phyloP scores from a whole-genome alignment of 2,329 filamentous ascomycete genomes.

The Hymenoscyphus infarciens region DNA sequence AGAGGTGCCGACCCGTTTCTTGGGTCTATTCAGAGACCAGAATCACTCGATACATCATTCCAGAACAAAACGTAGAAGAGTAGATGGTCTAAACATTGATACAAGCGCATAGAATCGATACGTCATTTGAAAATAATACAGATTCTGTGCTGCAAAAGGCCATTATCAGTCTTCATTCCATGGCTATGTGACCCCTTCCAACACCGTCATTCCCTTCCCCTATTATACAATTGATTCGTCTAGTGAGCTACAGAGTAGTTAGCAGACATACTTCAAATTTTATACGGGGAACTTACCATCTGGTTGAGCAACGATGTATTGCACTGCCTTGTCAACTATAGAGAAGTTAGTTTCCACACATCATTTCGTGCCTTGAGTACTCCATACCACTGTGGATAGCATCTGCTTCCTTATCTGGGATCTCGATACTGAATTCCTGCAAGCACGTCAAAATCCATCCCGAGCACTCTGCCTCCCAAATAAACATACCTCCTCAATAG shows the following conservation, averaged over 20 bases:
- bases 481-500: conserved; percentile 82
- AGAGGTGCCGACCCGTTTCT: no score
- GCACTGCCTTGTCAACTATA: conserved; percentile 70
- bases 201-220: conserved; percentile 13
- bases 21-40: no score
- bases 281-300: conserved; percentile 54
- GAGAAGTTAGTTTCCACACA: conserved; percentile 11
- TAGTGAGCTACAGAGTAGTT: conserved; percentile 32
- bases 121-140: conserved; percentile 27
- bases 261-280: conserved; percentile 8
- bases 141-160: conserved; percentile 32
- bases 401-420: conserved; percentile 76
- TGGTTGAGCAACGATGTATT: conserved; percentile 71
- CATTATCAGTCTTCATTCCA: conserved; percentile 21
- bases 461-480: not conserved
- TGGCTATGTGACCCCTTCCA: conserved; percentile 19
- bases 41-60: not conserved
- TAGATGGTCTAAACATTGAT: conserved; percentile 37
- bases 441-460: conserved; percentile 29
- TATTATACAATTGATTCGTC: conserved; percentile 32
- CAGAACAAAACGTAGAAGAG: conserved; percentile 18
- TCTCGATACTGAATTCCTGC: conserved; percentile 69
- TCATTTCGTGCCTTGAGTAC: not conserved
- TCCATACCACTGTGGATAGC: conserved; percentile 70
- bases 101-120: conserved; percentile 33